Base-by-base conservation (phyloP, 345 rosid species). In the Euclidium syriacum region DNA sequence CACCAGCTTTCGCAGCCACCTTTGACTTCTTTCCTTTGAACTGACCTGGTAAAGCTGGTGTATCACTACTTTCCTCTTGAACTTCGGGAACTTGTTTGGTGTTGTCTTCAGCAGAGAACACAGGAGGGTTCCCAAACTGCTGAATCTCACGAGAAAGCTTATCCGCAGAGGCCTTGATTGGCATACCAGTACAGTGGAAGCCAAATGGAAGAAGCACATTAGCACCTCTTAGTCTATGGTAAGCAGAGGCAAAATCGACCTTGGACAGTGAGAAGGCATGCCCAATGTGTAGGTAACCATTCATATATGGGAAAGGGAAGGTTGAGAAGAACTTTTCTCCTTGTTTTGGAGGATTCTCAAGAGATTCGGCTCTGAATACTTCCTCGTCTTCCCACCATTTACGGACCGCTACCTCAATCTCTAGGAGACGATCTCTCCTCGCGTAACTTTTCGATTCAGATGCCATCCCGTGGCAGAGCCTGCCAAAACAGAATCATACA, bases 131-230 rank as follows among this genome's bases (percentile, higher is more conserved):
- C 10, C 98, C 98, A 46, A 77, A 92, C 73, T 58, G 66, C 23
- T 83, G 40, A 15, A 87, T 79, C 73, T 92, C 98, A 19, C 95
- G 75, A 5, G 74, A 70, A 59, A 92, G 94, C 55, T 92, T 92
- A 77, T 86, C 98, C 2, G 98, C 98, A 1, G 96, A 82, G 30
- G 98, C 98, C 81, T 91, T 89, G 26, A 91, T 91, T 3, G 96
- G 98, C 96, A 91, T 91, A 35, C 98, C 98, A 18, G 98, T 91
- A 62, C 96, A 88, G 58, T 91, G 98, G 50, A 91, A 91, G 26
- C 76, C 96, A 73, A 91, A 91, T 0, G 98, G 98, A 23, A 89
- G 73, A 2, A 91, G 80, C 56, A 88, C 96, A 67, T 89, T 91
- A 38, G 85, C 89, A 4, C 96, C 96, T 53, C 83, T 76, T n/a